A percentile compares a stretch with the other conserved stretches of the same genome.
These are phyloP conservation scores for Penicillium egyptiacum DNA, from an alignment of 495 filamentous ascomycete genomes.

Conservation along the genomic window DNA sequence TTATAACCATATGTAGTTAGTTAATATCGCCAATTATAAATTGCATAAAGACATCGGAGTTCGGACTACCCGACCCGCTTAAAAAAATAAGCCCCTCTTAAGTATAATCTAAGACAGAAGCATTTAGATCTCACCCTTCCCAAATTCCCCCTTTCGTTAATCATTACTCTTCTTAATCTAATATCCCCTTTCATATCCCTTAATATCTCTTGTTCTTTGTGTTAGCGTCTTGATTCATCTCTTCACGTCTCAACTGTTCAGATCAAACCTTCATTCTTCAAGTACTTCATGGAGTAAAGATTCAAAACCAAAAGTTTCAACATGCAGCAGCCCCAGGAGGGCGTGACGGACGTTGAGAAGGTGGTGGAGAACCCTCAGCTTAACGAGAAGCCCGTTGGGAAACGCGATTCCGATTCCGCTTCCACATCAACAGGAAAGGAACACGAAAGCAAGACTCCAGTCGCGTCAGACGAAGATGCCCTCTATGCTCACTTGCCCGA, in stretches of 20 bases:
- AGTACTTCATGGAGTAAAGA: slow-evolving; percentile 11
- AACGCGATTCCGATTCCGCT: slow-evolving; percentile 25
- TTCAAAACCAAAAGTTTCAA: neutral
- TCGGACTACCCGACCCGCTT: slow-evolving; percentile 8
- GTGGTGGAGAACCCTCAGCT: slow-evolving; percentile 13
- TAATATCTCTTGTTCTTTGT: neutral
- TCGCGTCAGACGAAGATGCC: slow-evolving; percentile 32
- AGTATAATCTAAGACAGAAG: too few species aligned
- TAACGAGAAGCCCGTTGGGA: slow-evolving; percentile 13
- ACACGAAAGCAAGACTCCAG: slow-evolving; percentile 19
- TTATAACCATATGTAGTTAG: too few species aligned
- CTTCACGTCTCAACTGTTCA: neutral
- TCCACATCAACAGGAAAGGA: slow-evolving; percentile 32
- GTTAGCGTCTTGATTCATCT: too few species aligned
- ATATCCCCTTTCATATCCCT: neutral
- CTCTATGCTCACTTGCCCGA: slow-evolving; percentile 39
- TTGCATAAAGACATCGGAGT: slow-evolving; percentile 8
- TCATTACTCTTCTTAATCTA: neutral
- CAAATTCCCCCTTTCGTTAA: neutral
- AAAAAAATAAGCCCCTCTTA: neutral
- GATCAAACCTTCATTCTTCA: neutral
- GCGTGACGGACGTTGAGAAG: slow-evolving; percentile 20
- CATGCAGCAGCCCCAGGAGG: slow-evolving; percentile 31
- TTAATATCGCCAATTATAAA: too few species aligned
- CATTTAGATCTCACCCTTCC: too few species aligned